These are phyloP conservation scores for Kokia cookei DNA, from an alignment of 441 rosid genomes.

Conservation along the genomic window DNA sequence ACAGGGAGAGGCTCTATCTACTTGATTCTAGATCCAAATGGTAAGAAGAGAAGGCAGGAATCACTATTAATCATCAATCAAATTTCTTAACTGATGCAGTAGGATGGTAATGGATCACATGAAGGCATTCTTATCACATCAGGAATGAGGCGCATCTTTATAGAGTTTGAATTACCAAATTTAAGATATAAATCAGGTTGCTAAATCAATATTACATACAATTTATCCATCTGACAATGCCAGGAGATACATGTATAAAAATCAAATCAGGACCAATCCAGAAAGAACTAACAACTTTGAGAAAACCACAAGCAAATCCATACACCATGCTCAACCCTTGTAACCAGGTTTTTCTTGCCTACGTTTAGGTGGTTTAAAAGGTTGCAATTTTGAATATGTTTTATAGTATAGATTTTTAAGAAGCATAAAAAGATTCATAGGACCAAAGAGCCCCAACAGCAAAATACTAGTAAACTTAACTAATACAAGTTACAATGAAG, in stretches of 20 bases:
- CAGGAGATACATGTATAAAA: not conserved
- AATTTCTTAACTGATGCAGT: not conserved
- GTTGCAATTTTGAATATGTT: no score
- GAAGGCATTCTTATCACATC: not conserved
- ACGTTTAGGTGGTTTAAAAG: not conserved
- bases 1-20: not conserved
- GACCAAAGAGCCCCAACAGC: not conserved
- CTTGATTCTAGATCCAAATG: not conserved
- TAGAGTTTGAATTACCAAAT: not conserved
- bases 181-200: not conserved
- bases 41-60: not conserved
- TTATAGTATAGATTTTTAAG: not conserved
- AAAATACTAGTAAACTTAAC: not conserved
- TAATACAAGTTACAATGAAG: not conserved
- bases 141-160: not conserved
- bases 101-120: not conserved
- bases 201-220: not conserved
- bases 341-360: not conserved
- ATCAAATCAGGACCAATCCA: not conserved
- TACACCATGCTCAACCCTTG: not conserved
- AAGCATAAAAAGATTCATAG: not conserved
- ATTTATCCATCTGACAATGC: not conserved
- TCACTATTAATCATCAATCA: not conserved
- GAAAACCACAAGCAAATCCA: not conserved
- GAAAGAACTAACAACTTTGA: not conserved